phyloP scores from a whole-genome alignment of 1,284 basidiomycete species.

The Ceratobasidium sp. region DNA sequence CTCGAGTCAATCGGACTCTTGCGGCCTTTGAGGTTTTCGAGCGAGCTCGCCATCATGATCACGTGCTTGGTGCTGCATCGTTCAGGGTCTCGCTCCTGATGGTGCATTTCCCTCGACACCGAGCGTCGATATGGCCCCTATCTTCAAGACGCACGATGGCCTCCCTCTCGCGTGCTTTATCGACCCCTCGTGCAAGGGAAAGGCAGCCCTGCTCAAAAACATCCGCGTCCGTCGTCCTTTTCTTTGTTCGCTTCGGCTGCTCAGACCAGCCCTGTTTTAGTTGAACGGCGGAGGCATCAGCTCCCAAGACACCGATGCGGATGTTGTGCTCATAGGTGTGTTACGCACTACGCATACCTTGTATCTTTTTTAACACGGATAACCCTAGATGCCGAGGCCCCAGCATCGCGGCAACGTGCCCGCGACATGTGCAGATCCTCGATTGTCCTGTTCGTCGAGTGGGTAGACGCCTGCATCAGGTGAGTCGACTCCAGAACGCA shows the following conservation, averaged over 20 bases:
- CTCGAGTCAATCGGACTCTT: constrained; percentile 38
- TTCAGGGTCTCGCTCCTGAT: background rate
- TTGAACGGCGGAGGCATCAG: constrained; percentile 19
- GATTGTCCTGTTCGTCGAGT: constrained; percentile 33
- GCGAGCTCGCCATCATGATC: background rate
- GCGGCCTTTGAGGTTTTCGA: constrained; percentile 38
- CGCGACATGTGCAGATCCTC: constrained; percentile 11
- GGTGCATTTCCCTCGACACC: background rate
- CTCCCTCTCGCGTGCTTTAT: constrained; percentile 19
- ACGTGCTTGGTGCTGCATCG: constrained; percentile 12
- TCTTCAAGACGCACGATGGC: constrained; percentile 24
- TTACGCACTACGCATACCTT: background rate
- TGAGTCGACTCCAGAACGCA: background rate
- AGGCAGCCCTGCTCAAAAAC: background rate
- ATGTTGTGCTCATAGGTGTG: constrained; percentile 21
- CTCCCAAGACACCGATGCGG: background rate
- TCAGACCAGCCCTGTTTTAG: background rate
- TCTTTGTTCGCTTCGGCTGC: background rate
- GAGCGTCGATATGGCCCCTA: constrained; percentile 11
- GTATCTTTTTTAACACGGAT: background rate
- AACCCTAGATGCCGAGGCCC: constrained; percentile 8
- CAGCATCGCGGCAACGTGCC: constrained; percentile 13
- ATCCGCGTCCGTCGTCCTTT: constrained; percentile 23
- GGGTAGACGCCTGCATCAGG: constrained; percentile 30
- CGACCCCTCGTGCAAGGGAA: constrained; percentile 1